Evolutionary conservation across 345 rosid genomes (phyloP), one percentile per base, ranked within the genome.

Genomic region (Eucalyptus sp.): DNA sequence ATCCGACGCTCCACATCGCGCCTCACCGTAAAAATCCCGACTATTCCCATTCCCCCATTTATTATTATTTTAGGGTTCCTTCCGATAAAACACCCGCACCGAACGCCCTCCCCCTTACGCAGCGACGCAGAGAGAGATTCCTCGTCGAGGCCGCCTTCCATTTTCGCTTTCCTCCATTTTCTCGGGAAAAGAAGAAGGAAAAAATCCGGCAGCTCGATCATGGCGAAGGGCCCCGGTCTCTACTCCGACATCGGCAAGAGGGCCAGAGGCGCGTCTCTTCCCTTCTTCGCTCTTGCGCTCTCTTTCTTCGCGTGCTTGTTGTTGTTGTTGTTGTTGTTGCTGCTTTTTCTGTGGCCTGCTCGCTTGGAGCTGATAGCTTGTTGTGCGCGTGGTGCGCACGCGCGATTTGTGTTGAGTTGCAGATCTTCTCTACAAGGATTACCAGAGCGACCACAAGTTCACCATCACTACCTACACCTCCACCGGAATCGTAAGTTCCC

Each of bases 181-280:
- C 76, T 54, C 64, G 58, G 79, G 83, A 66, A 43, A 56, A 1
- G 62, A 24, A 62, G 88, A 33, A 68, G 52, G 25, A 31, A 22
- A 24, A 56, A 24, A 22, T 10, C 29, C 62, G 13, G 62, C 89
- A 76, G 89, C 90, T 17, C 64, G 93, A 93, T 91, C 93, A 96
- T 96, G 99, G 97, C 89, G 90, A 97, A 97, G 91, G 99, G 99
- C 56, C 99, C 99, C 14, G 99, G 99, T 86, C 97, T 96, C 88
- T 98, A 97, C 94, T 49, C 94, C 84, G 99, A 97, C 66, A 95
- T 98, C 89, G 99, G 99, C 96, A 98, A 97, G 94, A 96, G 92
- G 93, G 97, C 98, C 90, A 92, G 98, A 95, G 99, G 99, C 96
- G 48, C 18, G 68, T 68, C 5, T 9, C n/a, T 8, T 17, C 76